phyloP scores from a whole-genome alignment of 2,329 filamentous ascomycete species.

The Neocucurbitaria cava region DNA sequence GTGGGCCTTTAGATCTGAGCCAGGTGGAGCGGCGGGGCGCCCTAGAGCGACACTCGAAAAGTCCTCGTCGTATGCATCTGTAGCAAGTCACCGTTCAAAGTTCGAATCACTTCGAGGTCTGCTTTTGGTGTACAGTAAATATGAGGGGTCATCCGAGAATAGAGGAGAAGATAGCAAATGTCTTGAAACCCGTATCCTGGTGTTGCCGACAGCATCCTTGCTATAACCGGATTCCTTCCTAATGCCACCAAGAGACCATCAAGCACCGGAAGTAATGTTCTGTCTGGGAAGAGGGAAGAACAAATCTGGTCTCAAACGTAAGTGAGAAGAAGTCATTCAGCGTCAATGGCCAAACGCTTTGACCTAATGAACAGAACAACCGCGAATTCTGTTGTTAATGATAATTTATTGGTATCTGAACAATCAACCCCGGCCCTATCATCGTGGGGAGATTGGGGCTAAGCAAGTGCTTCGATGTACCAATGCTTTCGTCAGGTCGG shows the following conservation, averaged over 20 bases:
- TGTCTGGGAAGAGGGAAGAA: no score
- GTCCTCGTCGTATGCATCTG: not conserved
- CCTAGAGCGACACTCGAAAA: not conserved
- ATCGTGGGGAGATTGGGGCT: not conserved
- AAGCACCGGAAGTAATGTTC: no score
- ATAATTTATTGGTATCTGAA: not conserved
- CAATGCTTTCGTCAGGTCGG: slow-evolving; percentile 2
- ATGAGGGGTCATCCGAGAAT: not conserved
- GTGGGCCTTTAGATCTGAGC: not conserved
- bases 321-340: no score
- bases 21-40: not conserved
- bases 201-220: not conserved
- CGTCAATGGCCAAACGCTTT: no score
- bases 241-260: no score
- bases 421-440: not conserved
- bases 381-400: not conserved
- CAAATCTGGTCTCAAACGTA: no score
- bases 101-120: not conserved
- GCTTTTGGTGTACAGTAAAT: not conserved
- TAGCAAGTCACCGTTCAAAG: not conserved
- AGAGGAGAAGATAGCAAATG: not conserved
- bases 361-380: no score
- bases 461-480: not conserved
- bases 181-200: not conserved
- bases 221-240: no score